phyloP scores from a whole-genome alignment of 2,329 filamentous ascomycete genomes.

The Lasiodiplodia citricola region DNA sequence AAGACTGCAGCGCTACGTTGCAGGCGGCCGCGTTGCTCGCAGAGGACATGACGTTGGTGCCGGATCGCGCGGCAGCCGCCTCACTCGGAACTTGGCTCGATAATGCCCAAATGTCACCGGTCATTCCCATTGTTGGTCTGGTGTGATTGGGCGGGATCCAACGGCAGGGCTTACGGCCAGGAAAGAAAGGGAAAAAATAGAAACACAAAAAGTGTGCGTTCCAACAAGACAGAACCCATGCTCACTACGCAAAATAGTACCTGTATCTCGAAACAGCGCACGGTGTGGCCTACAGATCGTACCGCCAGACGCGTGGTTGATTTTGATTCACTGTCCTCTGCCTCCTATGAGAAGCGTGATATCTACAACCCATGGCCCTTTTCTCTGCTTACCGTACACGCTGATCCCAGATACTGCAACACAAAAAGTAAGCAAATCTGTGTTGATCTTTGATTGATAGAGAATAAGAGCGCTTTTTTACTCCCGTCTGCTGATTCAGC shows the following conservation, averaged over 20 bases:
- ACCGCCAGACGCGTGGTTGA: constrained; percentile 8
- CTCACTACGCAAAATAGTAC: background rate
- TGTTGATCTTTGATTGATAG: constrained; percentile 1
- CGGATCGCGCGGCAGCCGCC: constrained; percentile 11
- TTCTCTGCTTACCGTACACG: constrained; percentile 1
- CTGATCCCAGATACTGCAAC: background rate
- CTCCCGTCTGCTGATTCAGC: constrained; percentile 13
- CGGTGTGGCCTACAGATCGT: background rate
- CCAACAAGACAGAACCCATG: background rate
- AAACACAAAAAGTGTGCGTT: constrained; percentile 6
- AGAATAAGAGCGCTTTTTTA: background rate
- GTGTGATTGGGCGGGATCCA: constrained; percentile 12
- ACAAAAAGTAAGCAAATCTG: background rate
- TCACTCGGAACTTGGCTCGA: constrained; percentile 7
- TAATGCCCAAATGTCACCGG: background rate
- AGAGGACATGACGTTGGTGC: constrained; percentile 13
- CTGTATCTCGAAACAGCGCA: background rate
- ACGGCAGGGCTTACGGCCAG: background rate
- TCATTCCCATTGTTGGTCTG: constrained; percentile 8
- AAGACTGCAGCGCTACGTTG: constrained; percentile 13
- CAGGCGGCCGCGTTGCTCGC: background rate
- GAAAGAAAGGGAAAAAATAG: constrained; percentile 2
- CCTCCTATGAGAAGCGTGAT: constrained; percentile 2
- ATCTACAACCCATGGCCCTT: background rate
- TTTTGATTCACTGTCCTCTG: background rate